Conservation (phyloP, 1,284 basidiomycete genomes). For the Austroboletus rostrupii region DNA sequence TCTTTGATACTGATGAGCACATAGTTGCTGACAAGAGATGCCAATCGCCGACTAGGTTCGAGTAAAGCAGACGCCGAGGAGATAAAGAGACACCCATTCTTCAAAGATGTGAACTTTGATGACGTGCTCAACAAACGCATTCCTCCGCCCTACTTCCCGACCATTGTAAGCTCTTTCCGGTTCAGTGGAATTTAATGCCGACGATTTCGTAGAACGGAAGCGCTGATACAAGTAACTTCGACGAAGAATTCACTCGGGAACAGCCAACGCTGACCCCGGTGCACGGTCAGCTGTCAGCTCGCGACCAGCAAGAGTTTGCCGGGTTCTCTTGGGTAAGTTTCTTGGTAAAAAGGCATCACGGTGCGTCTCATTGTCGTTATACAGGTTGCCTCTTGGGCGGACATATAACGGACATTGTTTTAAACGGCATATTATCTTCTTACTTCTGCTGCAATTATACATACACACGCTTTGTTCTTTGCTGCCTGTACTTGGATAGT, state of each 20-base stretch:
- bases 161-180: constrained; percentile 62
- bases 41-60: constrained; percentile 90
- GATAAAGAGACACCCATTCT: constrained; percentile 97
- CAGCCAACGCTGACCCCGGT: constrained; percentile 98
- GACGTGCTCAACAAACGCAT: constrained; percentile 95
- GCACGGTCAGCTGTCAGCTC: constrained; percentile 87
- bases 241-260: constrained; percentile 95
- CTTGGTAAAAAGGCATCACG: neutral
- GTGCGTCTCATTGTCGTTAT: neutral
- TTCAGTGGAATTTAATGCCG: constrained; percentile 3
- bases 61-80: constrained; percentile 92
- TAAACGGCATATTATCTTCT: constrained; percentile 31
- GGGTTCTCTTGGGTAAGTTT: constrained; percentile 85
- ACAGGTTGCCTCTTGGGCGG: constrained; percentile 72
- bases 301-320: constrained; percentile 93
- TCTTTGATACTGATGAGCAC: constrained; percentile 11
- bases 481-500: constrained; percentile 50
- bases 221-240: constrained; percentile 86
- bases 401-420: constrained; percentile 42
- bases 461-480: constrained; percentile 30
- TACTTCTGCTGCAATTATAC: constrained; percentile 35
- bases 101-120: constrained; percentile 96
- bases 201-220: constrained; percentile 57
- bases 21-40: constrained; percentile 93
- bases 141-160: constrained; percentile 96